phyloP scores from a whole-genome alignment of 257 asterid genomes.

The Osmanthus fragrans region DNA sequence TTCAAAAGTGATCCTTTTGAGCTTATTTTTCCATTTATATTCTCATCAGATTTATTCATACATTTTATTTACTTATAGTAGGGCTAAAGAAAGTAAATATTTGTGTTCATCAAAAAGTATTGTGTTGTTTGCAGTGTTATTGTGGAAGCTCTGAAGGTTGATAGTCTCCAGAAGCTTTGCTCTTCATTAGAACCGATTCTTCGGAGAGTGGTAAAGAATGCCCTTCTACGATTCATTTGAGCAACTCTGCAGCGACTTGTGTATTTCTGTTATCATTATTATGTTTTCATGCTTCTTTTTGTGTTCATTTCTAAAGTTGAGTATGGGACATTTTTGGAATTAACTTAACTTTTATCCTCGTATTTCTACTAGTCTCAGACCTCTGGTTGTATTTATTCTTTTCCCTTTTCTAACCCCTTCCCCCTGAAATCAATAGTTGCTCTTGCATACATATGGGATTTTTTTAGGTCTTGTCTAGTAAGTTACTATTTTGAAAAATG shows the following conservation, averaged over 20 bases:
- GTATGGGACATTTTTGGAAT: background rate
- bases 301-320: background rate
- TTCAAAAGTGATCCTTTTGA: slow-evolving; percentile 5
- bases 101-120: background rate
- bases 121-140: slow-evolving; percentile 69
- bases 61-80: background rate
- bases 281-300: too few relatives aligned
- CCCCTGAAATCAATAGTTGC: background rate
- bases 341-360: background rate
- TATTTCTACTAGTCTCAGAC: background rate
- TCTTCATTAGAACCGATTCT: slow-evolving; percentile 95
- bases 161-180: slow-evolving; percentile 95
- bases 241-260: background rate
- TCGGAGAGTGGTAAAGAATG: slow-evolving; percentile 83
- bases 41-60: background rate
- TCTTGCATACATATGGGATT: background rate
- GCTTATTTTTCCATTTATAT: background rate
- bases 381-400: background rate
- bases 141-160: slow-evolving; percentile 95
- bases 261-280: background rate
- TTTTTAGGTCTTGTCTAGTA: background rate
- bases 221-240: background rate
- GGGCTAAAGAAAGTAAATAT: slow-evolving; percentile 1
- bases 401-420: background rate
- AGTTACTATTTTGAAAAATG: too few relatives aligned